Base-by-base conservation (phyloP, 2,329 filamentous ascomycete genomes). In the Phialophora tarda region DNA sequence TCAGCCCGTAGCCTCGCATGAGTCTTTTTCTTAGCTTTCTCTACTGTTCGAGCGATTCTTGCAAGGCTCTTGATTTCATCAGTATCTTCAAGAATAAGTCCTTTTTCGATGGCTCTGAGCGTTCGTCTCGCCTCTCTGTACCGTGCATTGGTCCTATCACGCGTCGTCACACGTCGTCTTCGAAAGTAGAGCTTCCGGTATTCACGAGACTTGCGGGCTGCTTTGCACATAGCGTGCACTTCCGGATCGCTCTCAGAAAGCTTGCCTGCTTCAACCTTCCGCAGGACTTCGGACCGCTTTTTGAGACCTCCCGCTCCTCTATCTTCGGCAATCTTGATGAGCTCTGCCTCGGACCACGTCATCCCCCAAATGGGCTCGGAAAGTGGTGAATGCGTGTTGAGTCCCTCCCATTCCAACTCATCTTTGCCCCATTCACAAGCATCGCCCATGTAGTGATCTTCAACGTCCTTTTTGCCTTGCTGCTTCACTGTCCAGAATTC, bases 301-400 rank as follows among this genome's bases (percentile, higher is more conserved):
- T 41, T 41, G 34, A 41, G 7, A 41, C 14, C 14, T 41, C 34
- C n/a, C n/a, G n/a, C n/a, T n/a, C n/a, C n/a, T n/a, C n/a, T n/a
- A n/a, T 41, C 34, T 41, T 41, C 34, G 7, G 34, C 34, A 41
- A 14, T 41, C 34, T 41, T 14, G 34, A 41, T 41, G 34, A 41
- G 7, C 7, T 7, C 34, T 7, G 7, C 34, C 34, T 41, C 34
- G 14, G 34, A 14, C 7, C 14, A 41, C 7, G 7, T 7, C 34
- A 41, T 41, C 34, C 34, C 34, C 7, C 7, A 41, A 14, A 41
- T 41, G 34, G 34, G 34, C 53, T 68, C 63, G 5, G 66, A 65
- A 65, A 66, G n/a, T n/a, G n/a, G n/a, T n/a, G n/a, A n/a, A n/a
- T n/a, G n/a, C n/a, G n/a, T n/a, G n/a, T n/a, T n/a, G n/a, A n/a